Evolutionary conservation across 1,284 basidiomycete genomes (phyloP).

Genomic region (Cutaneotrichosporon sp.): DNA sequence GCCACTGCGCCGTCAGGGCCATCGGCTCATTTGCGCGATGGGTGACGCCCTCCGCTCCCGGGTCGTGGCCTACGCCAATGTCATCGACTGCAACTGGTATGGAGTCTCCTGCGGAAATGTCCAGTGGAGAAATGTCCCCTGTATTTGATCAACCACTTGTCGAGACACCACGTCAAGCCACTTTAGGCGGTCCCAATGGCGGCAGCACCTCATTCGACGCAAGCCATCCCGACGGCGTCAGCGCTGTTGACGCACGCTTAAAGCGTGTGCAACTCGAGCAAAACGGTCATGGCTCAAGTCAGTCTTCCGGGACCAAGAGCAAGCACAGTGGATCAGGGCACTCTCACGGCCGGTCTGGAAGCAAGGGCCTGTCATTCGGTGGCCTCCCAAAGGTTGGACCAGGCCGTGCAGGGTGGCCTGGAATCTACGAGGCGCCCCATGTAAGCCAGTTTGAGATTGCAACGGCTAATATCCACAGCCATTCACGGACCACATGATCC

Average conservation of each 20-base stretch:
- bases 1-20: constrained; percentile 36
- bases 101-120: background rate
- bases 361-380: background rate
- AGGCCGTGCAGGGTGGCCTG: constrained; percentile 61
- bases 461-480: constrained; percentile 25
- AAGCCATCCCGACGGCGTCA: no score
- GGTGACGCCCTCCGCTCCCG: constrained; percentile 32
- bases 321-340: no score
- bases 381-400: constrained; percentile 21
- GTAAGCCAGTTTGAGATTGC: constrained; percentile 42
- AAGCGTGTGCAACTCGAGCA: no score
- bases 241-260: no score
- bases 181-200: no score
- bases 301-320: no score
- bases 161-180: no score
- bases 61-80: background rate
- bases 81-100: background rate
- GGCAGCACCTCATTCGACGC: no score
- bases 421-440: constrained; percentile 54
- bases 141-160: no score
- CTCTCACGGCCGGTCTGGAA: no score
- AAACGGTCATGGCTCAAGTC: no score
- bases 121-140: background rate
- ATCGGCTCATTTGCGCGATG: constrained; percentile 50
- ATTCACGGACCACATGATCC: constrained; percentile 60